phyloP scores from a whole-genome alignment of 129 eudicot genomes.

The Flaveria linearis region DNA sequence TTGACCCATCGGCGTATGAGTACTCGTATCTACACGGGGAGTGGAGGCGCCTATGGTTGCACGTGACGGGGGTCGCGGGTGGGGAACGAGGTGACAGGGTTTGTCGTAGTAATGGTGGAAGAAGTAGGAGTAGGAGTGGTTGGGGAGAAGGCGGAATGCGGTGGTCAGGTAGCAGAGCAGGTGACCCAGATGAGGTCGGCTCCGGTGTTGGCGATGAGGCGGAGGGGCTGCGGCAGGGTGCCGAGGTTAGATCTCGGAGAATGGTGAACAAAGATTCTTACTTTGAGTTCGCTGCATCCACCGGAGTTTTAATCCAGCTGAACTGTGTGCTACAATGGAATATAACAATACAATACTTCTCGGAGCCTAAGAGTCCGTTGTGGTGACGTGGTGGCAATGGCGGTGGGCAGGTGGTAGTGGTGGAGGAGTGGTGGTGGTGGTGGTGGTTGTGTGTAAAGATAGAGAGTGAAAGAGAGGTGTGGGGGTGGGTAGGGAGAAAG shows the following conservation, averaged over 20 bases:
- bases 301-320: conserved; percentile 47
- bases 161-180: conserved; percentile 59
- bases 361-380: conserved; percentile 22
- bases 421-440: too few species aligned
- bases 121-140: conserved; percentile 56
- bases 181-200: conserved; percentile 77
- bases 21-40: conserved; percentile 69
- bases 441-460: too few species aligned
- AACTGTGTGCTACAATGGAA: conserved; percentile 81
- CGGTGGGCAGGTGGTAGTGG: too few species aligned
- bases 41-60: conserved; percentile 61
- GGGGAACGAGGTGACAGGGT: conserved; percentile 60
- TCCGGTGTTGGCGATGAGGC: conserved; percentile 75
- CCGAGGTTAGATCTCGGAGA: conserved; percentile 59
- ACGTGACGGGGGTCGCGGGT: conserved; percentile 41
- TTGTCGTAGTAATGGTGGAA: conserved; percentile 59
- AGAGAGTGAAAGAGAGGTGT: too few species aligned
- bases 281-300: conserved; percentile 83
- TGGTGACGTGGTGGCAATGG: too few species aligned
- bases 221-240: conserved; percentile 62
- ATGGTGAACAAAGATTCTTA: conserved; percentile 42
- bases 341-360: conserved; percentile 44
- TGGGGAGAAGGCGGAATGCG: conserved; percentile 56
- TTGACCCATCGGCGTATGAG: conserved; percentile 67
- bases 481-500: too few species aligned